These are phyloP conservation scores for Hanseniaspora hatyaiensis DNA, from an alignment of 805 yeast species.

Conservation along the genomic window DNA sequence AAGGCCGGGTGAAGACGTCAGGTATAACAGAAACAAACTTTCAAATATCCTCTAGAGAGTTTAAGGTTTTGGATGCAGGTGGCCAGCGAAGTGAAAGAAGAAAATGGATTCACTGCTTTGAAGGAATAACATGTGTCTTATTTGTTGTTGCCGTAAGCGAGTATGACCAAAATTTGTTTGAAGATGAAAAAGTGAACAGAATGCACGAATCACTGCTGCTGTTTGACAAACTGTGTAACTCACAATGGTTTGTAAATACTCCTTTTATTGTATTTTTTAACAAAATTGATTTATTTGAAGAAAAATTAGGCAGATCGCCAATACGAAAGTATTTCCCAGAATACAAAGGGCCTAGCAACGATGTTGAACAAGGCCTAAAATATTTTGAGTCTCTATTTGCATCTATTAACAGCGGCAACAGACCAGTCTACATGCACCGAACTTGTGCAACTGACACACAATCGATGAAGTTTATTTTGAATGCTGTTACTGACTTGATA, in stretches of 20 bases:
- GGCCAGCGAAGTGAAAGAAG: conserved; percentile 87
- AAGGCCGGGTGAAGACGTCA: conserved; percentile 87
- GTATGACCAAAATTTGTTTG: conserved; percentile 83
- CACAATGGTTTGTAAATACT: conserved; percentile 71
- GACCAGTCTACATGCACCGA: conserved; percentile 78
- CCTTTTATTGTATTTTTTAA: conserved; percentile 84
- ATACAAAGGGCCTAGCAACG: conserved; percentile 52
- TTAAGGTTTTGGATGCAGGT: conserved; percentile 87
- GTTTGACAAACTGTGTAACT: conserved; percentile 73
- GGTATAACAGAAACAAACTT: conserved; percentile 86
- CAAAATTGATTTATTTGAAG: conserved; percentile 70
- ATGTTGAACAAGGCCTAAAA: conserved; percentile 53
- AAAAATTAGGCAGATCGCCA: conserved; percentile 56
- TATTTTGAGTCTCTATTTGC: conserved; percentile 62
- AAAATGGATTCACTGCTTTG: conserved; percentile 92
- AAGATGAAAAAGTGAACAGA: conserved; percentile 78
- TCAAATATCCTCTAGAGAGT: conserved; percentile 49
- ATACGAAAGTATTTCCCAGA: conserved; percentile 67
- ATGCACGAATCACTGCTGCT: conserved; percentile 81
- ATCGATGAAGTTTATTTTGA: conserved; percentile 78
- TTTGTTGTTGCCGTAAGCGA: conserved; percentile 85
- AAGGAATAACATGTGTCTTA: conserved; percentile 74
- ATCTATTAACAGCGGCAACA: conserved; percentile 47
- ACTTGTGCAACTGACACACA: conserved; percentile 93
- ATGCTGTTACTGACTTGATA: conserved; percentile 86